Percentiles rank a stretch among this genome's conserved stretches.
Evolutionary conservation across 2,329 filamentous ascomycete species (phyloP).

Genomic region (Colletotrichum horii): DNA sequence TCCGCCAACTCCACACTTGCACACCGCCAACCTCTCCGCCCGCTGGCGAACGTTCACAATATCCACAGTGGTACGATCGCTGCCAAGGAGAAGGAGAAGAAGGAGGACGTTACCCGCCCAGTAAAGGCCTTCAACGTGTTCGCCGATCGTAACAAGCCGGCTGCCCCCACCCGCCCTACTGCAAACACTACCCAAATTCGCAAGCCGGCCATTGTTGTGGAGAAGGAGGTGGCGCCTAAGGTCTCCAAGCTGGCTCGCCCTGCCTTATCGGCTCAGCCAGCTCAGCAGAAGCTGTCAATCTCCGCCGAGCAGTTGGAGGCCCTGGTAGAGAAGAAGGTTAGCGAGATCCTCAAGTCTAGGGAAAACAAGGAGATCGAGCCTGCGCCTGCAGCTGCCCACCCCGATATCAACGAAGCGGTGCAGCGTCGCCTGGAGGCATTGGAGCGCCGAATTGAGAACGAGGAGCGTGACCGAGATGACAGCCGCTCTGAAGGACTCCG

Average conservation of each 20-base stretch:
- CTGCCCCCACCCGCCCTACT: conserved; percentile 35
- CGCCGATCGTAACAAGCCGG: conserved; percentile 69
- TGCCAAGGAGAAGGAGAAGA: conserved; percentile 46
- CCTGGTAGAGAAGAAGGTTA: conserved; percentile 89
- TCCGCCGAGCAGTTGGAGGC: conserved; percentile 83
- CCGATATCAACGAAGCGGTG: conserved; percentile 75
- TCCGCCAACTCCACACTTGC: conserved; percentile 43
- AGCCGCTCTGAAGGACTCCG: conserved; percentile 81
- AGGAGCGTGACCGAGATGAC: conserved; percentile 65
- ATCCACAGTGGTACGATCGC: conserved; percentile 66
- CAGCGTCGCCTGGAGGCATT: conserved; percentile 82
- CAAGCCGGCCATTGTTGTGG: conserved; percentile 45
- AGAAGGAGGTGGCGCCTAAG: conserved; percentile 44
- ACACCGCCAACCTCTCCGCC: conserved; percentile 77
- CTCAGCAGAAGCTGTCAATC: conserved; percentile 49
- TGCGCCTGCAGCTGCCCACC: conserved; percentile 38
- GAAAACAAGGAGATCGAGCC: conserved; percentile 61
- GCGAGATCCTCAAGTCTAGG: conserved; percentile 84
- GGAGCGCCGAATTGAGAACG: conserved; percentile 80
- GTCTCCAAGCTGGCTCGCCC: conserved; percentile 29
- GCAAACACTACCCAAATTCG: conserved; percentile 40
- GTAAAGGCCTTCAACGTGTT: conserved; percentile 88
- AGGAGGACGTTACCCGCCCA: conserved; percentile 69
- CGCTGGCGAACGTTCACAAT: conserved; percentile 78
- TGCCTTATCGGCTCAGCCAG: conserved; percentile 33